Conservation (phyloP, 2,329 filamentous ascomycete species). For the Conoideocrella luteorostrata region DNA sequence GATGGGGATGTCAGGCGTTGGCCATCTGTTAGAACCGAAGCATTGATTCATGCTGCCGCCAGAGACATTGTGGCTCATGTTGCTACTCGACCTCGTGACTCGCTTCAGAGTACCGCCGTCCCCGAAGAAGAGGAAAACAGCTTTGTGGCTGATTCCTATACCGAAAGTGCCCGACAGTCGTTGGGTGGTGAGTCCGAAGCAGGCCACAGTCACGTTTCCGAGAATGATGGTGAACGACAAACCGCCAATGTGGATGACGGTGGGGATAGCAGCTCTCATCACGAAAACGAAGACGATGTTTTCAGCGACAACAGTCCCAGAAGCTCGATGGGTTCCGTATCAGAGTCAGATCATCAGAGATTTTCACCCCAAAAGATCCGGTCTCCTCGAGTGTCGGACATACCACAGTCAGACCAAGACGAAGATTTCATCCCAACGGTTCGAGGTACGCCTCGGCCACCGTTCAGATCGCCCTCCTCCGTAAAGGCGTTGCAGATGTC, state of each 20-base stretch:
- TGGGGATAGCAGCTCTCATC: constrained; percentile 43
- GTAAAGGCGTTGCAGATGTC: constrained; percentile 67
- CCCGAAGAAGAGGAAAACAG: constrained; percentile 15
- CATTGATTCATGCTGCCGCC: constrained; percentile 47
- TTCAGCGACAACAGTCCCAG: constrained; percentile 53
- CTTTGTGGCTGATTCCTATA: constrained; percentile 19
- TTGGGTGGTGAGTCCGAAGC: constrained; percentile 17
- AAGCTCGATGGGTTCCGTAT: constrained; percentile 49
- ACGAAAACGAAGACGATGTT: constrained; percentile 49
- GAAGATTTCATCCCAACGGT: constrained; percentile 47
- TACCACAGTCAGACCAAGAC: constrained; percentile 40
- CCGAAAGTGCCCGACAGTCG: constrained; percentile 14
- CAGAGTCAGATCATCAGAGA: constrained; percentile 27
- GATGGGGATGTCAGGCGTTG: constrained; percentile 24
- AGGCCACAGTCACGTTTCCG: constrained; percentile 12
- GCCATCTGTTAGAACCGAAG: constrained; percentile 41
- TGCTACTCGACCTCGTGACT: constrained; percentile 18
- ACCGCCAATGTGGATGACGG: constrained; percentile 17
- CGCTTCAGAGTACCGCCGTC: constrained; percentile 16
- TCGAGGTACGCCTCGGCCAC: constrained; percentile 53
- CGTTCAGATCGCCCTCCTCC: constrained; percentile 63
- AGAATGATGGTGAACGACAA: constrained; percentile 13
- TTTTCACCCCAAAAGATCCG: constrained; percentile 19
- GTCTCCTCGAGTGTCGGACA: constrained; percentile 42
- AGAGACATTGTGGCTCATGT: constrained; percentile 40